phyloP scores from a whole-genome alignment of 1,284 basidiomycete genomes.

The Malassezia equina region DNA sequence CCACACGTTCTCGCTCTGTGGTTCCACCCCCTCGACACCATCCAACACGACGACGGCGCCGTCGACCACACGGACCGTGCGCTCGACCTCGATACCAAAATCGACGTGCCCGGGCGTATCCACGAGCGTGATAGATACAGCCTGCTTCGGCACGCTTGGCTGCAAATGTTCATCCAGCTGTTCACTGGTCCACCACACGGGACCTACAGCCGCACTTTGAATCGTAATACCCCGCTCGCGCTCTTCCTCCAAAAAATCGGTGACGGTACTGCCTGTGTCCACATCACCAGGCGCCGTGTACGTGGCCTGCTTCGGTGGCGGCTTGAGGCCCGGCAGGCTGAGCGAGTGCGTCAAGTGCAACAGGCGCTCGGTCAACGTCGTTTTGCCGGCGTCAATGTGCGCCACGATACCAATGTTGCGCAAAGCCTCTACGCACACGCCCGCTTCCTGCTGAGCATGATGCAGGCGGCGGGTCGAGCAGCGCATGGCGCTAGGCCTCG shows the following conservation, averaged over 20 bases:
- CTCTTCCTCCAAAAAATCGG: slow-evolving; percentile 79
- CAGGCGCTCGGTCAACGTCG: slow-evolving; percentile 77
- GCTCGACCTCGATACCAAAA: slow-evolving; percentile 88
- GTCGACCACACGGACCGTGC: slow-evolving; percentile 76
- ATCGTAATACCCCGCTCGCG: slow-evolving; percentile 81
- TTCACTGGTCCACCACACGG: slow-evolving; percentile 61
- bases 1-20: slow-evolving; percentile 82
- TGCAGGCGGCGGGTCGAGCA: not conserved
- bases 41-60: slow-evolving; percentile 78
- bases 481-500: not conserved
- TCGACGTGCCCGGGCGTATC: slow-evolving; percentile 87
- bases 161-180: not conserved
- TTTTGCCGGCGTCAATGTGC: slow-evolving; percentile 68
- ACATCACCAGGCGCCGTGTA: slow-evolving; percentile 59
- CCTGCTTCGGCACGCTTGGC: slow-evolving; percentile 46
- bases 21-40: slow-evolving; percentile 80
- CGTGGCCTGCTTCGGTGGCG: not conserved
- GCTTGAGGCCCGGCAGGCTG: slow-evolving; percentile 2
- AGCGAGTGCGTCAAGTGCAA: slow-evolving; percentile 58
- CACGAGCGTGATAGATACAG: slow-evolving; percentile 62
- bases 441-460: not conserved
- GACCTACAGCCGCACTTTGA: slow-evolving; percentile 72
- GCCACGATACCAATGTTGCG: slow-evolving; percentile 35
- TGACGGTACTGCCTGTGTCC: slow-evolving; percentile 77
- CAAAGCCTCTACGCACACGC: slow-evolving; percentile 4